Percentiles rank a stretch among this genome's conserved stretches.
Evolutionary conservation across 805 yeast species (phyloP).

Genomic region (Wickerhamomyces xylosicus): DNA sequence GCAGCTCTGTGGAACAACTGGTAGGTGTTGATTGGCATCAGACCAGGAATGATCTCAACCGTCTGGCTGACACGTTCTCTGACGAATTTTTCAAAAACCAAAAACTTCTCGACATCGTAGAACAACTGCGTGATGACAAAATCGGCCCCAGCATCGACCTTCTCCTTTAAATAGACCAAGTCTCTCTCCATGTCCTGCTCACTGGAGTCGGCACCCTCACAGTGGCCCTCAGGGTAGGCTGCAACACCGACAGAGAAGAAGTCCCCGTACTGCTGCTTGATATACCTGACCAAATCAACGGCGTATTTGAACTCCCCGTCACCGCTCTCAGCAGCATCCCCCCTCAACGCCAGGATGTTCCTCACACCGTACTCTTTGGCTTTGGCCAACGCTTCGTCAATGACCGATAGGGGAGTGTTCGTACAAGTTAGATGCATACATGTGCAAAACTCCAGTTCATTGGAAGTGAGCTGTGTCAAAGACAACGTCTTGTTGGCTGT

Average conservation of each 20-base stretch:
- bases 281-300: slow-evolving; percentile 77
- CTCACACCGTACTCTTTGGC: slow-evolving; percentile 75
- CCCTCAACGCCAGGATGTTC: slow-evolving; percentile 87
- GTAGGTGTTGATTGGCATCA: slow-evolving; percentile 86
- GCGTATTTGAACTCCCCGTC: slow-evolving; percentile 63
- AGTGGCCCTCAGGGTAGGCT: slow-evolving; percentile 96
- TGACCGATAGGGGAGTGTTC: slow-evolving; percentile 66
- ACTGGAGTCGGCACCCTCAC: slow-evolving; percentile 65
- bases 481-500: slow-evolving; percentile 81
- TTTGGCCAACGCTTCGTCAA: slow-evolving; percentile 65
- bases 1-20: slow-evolving; percentile 79
- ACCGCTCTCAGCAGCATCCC: slow-evolving; percentile 83
- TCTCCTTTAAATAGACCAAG: slow-evolving; percentile 71
- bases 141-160: slow-evolving; percentile 90
- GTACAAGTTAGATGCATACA: slow-evolving; percentile 96
- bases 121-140: slow-evolving; percentile 87
- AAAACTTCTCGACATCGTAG: slow-evolving; percentile 73
- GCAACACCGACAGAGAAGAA: slow-evolving; percentile 94
- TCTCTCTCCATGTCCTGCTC: slow-evolving; percentile 62
- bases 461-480: slow-evolving; percentile 43
- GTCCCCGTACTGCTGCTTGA: slow-evolving; percentile 59
- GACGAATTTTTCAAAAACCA: slow-evolving; percentile 48
- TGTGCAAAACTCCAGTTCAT: slow-evolving; percentile 59
- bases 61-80: slow-evolving; percentile 29
- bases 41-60: slow-evolving; percentile 70